phyloP scores from a whole-genome alignment of 257 asterid genomes.

The Salvia rosmarinus region DNA sequence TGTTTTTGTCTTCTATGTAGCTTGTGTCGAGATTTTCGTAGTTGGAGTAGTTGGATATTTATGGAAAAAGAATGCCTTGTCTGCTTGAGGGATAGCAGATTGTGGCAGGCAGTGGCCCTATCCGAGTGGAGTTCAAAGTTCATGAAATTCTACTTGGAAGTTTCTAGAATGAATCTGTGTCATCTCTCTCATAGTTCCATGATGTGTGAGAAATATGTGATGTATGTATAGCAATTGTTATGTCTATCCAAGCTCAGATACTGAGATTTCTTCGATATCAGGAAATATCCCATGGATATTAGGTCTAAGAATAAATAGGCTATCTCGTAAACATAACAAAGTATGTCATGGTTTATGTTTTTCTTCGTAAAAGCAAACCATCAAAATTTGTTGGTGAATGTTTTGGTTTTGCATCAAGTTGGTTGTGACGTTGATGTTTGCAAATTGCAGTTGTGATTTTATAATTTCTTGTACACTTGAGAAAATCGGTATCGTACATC shows the following conservation, averaged over 20 bases:
- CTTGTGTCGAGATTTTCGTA: conserved; percentile 70
- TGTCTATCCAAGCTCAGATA: conserved; percentile 22
- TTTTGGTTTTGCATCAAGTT: neutral
- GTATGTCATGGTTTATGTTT: conserved; percentile 24
- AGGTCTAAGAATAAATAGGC: conserved; percentile 32
- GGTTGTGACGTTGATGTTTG: conserved; percentile 8
- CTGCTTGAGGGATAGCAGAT: conserved; percentile 42
- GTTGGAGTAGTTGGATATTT: conserved; percentile 47
- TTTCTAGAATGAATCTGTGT: conserved; percentile 22
- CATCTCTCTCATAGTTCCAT: conserved; percentile 35
- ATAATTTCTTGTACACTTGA: neutral
- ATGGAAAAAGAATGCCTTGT: conserved; percentile 48
- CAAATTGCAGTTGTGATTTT: neutral
- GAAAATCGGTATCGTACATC: neutral
- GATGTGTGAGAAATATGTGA: conserved; percentile 44
- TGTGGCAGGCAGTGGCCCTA: conserved; percentile 44
- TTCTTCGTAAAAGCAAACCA: conserved; percentile 1
- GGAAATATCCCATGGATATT: conserved; percentile 19
- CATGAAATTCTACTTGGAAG: conserved; percentile 41
- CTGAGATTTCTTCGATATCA: conserved; percentile 5
- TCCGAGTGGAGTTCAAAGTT: conserved; percentile 37
- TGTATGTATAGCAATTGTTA: conserved; percentile 20
- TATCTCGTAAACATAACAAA: neutral
- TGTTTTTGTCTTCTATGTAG: conserved; percentile 38
- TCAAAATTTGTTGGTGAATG: conserved; percentile 16